These are phyloP conservation scores for Globisporangium nagaii DNA, from an alignment of 352 stramenopile genomes.

Conservation along the genomic window DNA sequence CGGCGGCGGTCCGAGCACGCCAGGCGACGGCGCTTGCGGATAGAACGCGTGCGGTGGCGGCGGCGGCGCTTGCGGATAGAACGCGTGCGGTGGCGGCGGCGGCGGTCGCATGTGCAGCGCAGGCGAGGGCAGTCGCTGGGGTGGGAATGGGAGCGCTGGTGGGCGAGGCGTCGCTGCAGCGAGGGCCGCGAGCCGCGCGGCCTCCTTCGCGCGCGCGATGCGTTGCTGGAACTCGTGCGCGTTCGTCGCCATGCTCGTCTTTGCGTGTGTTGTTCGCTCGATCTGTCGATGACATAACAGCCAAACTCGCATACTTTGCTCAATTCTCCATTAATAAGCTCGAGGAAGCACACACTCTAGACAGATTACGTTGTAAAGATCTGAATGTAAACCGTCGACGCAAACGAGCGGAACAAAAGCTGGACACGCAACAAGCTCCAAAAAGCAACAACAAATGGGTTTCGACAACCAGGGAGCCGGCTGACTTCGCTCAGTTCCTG, in stretches of 20 bases:
- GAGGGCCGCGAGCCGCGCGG: conserved; percentile 45
- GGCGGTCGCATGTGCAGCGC: not conserved
- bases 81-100: conserved; percentile 10
- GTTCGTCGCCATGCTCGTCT: not conserved
- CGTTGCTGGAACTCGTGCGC: conserved; percentile 37
- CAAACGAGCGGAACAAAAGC: too few species aligned
- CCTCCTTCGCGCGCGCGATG: conserved; percentile 50
- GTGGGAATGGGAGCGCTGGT: not conserved
- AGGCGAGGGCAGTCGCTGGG: not conserved
- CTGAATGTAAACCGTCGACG: too few species aligned
- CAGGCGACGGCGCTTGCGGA: conserved; percentile 2
- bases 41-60: conserved; percentile 12
- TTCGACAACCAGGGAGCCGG: too few species aligned
- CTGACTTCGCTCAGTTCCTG: too few species aligned
- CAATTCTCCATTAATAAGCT: too few species aligned
- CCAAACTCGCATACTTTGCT: too few species aligned
- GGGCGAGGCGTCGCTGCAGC: conserved; percentile 21
- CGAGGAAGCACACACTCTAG: too few species aligned
- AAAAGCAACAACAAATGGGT: too few species aligned
- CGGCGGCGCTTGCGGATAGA: conserved; percentile 6
- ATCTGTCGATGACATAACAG: too few species aligned
- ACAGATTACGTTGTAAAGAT: too few species aligned
- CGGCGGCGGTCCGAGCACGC: not conserved
- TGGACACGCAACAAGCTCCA: too few species aligned
- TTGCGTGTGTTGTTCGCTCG: too few species aligned